Evolutionary conservation across 2,329 filamentous ascomycete species (phyloP), one percentile per base, ranked within the genome.

Genomic region (Colletotrichum orbiculare): DNA sequence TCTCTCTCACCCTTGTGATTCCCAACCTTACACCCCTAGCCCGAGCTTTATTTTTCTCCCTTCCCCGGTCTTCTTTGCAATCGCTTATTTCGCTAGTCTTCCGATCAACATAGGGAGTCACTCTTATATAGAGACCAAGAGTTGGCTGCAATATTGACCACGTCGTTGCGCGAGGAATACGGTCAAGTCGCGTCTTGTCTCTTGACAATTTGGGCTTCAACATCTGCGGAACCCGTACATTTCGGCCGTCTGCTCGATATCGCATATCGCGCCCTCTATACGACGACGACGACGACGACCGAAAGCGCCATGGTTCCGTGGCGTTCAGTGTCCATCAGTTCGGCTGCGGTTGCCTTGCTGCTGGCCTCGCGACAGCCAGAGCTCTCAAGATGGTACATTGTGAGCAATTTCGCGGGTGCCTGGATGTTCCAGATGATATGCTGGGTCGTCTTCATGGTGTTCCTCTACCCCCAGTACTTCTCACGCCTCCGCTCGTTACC

Each of bases 401-500:
- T 76, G 12, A 54, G 66, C 45, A 71, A 67, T 41, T 83, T 84
- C 57, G 45, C 70, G 7, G 66, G 67, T 11, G 63, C 75, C 35
- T 85, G 77, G 76, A 6, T 74, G 3, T 52, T 76, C 4, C 76
- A 80, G 65, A 64, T 77, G 17, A 39, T 77, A 8, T 41, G 69
- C 4, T 83, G 76, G 73, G 72, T 47, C 13, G 12, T 79, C n/a
- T 87, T 80, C 77, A 69, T 68, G 2, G 70, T 82, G 25, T 73
- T 85, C 45, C 71, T 86, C 38, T 86, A 82, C 69, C 84, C 84
- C 13, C 78, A 79, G 35, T 72, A 79, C 68, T 77, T 85, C 68
- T 87, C 85, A 17, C 82, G 83, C 2, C 73, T 87, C 60, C 76
- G 81, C 13, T 75, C 78, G 54, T 73, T 87, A 6, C 85, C 85